Conservation (phyloP, 768 basidiomycete genomes). For the Leccinum incarnatum region DNA sequence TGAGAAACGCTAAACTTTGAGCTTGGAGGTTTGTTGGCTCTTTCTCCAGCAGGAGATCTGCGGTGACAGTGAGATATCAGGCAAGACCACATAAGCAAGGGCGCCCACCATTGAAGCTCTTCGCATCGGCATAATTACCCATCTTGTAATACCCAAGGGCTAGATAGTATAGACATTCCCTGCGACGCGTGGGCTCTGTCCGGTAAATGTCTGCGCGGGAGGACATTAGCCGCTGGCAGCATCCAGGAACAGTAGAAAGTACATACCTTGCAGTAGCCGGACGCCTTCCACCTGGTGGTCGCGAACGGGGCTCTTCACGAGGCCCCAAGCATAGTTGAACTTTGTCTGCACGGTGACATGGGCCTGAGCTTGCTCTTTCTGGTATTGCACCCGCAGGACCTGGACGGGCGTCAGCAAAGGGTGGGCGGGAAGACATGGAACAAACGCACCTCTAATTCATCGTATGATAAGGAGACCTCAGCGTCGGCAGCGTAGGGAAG, state of each 20-base stretch:
- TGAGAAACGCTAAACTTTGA: constrained; percentile 78
- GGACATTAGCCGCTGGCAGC: constrained; percentile 7
- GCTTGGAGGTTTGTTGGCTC: constrained; percentile 95
- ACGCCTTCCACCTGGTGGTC: constrained; percentile 94
- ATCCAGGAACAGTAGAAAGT: constrained; percentile 6
- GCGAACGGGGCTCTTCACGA: constrained; percentile 84
- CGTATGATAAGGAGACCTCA: constrained; percentile 80
- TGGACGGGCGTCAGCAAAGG: constrained; percentile 27
- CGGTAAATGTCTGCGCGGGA: constrained; percentile 78
- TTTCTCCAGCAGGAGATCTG: constrained; percentile 83
- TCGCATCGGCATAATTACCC: constrained; percentile 90
- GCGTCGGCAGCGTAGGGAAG: constrained; percentile 96
- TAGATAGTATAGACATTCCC: constrained; percentile 97
- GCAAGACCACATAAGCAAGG: background rate
- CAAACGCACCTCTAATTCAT: constrained; percentile 77
- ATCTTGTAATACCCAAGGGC: constrained; percentile 97
- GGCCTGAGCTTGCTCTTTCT: constrained; percentile 78
- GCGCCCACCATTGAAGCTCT: constrained; percentile 83
- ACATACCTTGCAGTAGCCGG: constrained; percentile 78
- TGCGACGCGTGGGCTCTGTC: constrained; percentile 75
- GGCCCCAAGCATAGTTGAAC: constrained; percentile 97
- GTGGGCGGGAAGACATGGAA: background rate
- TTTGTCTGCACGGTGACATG: constrained; percentile 94
- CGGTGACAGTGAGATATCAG: constrained; percentile 1
- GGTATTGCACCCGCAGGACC: constrained; percentile 86